Evolutionary conservation across 495 filamentous ascomycete genomes (phyloP).

Genomic region (Bacidia rubella): DNA sequence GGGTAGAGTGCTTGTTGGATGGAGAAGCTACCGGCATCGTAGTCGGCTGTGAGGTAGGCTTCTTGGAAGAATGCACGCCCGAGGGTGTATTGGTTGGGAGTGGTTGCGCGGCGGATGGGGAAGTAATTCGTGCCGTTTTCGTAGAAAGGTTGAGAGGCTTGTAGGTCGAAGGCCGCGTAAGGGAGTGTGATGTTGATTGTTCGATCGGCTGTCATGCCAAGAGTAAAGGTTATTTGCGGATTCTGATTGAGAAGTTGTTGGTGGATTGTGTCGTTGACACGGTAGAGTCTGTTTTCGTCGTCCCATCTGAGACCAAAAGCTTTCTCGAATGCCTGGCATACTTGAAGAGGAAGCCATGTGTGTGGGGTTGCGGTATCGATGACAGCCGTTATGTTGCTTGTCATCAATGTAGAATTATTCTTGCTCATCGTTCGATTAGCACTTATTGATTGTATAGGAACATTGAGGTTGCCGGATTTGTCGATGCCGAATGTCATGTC

Average conservation of each 20-base stretch:
- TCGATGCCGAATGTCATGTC: constrained; percentile 36
- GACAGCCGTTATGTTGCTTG: constrained; percentile 17
- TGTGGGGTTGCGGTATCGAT: constrained; percentile 42
- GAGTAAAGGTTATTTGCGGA: constrained; percentile 35
- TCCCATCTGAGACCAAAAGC: constrained; percentile 39
- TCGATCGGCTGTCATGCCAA: constrained; percentile 26
- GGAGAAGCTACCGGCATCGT: constrained; percentile 14
- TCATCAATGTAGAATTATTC: constrained; percentile 5
- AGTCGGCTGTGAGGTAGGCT: constrained; percentile 23
- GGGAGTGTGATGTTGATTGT: constrained; percentile 37
- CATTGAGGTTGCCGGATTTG: constrained; percentile 32
- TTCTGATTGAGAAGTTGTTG: constrained; percentile 29
- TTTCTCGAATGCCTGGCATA: constrained; percentile 37
- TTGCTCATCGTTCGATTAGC: constrained; percentile 3
- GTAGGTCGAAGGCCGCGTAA: constrained; percentile 39
- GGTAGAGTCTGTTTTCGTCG: constrained; percentile 30
- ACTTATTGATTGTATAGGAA: constrained; percentile 33
- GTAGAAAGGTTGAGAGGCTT: constrained; percentile 22
- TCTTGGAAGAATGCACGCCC: constrained; percentile 45
- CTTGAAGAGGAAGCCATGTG: constrained; percentile 38
- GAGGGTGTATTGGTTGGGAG: constrained; percentile 37
- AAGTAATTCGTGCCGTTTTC: constrained; percentile 32
- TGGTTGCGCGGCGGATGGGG: constrained; percentile 34
- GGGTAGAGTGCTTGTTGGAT: constrained; percentile 12
- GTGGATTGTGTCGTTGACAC: constrained; percentile 36